Evolutionary conservation across 2,329 filamentous ascomycete genomes (phyloP).

Genomic region (Nigrograna mackinnonii): DNA sequence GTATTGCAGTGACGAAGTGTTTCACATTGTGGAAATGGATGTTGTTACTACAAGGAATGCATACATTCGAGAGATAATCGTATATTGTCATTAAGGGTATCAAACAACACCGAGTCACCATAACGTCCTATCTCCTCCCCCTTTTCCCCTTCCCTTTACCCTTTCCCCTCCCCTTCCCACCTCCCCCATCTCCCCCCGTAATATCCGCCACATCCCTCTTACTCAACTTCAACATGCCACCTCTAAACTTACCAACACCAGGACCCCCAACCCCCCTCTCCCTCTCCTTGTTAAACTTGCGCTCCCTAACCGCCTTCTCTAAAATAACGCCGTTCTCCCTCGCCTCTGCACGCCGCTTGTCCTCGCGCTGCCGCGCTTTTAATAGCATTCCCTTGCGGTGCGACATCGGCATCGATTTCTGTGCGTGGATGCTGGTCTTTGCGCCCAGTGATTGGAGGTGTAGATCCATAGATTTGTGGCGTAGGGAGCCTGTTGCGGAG

Average conservation of each 20-base stretch:
- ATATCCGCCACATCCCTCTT: slow-evolving; percentile 76
- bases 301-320: slow-evolving; percentile 60
- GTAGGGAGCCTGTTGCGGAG: slow-evolving; percentile 65
- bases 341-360: slow-evolving; percentile 75
- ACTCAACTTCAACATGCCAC: slow-evolving; percentile 78
- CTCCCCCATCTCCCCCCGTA: slow-evolving; percentile 53
- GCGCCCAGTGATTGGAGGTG: slow-evolving; percentile 80
- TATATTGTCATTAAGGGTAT: too few relatives aligned
- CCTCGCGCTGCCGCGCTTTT: slow-evolving; percentile 68
- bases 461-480: slow-evolving; percentile 81
- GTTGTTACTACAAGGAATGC: too few relatives aligned
- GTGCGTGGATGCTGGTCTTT: slow-evolving; percentile 73
- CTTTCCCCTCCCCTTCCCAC: slow-evolving; percentile 14
- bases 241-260: slow-evolving; percentile 76
- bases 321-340: slow-evolving; percentile 89
- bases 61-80: too few relatives aligned
- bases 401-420: slow-evolving; percentile 86
- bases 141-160: slow-evolving; percentile 5
- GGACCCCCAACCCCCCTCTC: slow-evolving; percentile 73
- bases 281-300: slow-evolving; percentile 38
- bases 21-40: too few relatives aligned
- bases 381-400: slow-evolving; percentile 82
- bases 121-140: slow-evolving; percentile 1
- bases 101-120: too few relatives aligned
- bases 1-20: too few relatives aligned